Conservation (phyloP, 495 filamentous ascomycete species). For the Chaetomium tenue region DNA sequence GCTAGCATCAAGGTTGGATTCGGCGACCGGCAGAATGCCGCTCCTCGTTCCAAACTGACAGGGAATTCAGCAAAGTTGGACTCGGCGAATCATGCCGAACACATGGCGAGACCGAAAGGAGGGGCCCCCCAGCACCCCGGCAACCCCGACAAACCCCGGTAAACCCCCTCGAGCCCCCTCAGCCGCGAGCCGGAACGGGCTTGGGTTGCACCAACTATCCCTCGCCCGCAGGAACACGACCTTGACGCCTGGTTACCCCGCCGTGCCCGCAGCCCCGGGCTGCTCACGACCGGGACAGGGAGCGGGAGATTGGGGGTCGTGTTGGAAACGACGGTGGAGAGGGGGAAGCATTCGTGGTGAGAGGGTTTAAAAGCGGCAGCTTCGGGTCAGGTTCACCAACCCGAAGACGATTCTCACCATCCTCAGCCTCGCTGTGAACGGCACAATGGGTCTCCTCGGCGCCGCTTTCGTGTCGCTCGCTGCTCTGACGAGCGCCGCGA, state of each 20-base stretch:
- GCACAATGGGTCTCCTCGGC: constrained; percentile 13
- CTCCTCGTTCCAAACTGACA: background rate
- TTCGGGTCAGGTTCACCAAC: background rate
- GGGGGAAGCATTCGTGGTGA: background rate
- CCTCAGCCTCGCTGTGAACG: background rate
- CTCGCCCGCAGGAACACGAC: background rate
- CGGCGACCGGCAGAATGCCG: too few species aligned
- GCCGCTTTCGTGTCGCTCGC: constrained; percentile 16
- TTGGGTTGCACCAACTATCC: background rate
- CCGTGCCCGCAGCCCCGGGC: background rate
- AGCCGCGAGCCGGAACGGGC: constrained; percentile 1
- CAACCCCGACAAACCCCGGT: background rate
- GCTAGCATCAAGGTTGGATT: too few species aligned
- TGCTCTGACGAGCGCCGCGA: constrained; percentile 10
- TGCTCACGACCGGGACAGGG: background rate
- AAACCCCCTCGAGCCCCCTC: background rate
- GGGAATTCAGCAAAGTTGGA: background rate
- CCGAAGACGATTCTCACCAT: background rate
- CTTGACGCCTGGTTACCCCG: background rate
- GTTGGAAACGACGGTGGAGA: background rate
- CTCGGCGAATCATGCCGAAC: constrained; percentile 1
- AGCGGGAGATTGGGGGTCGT: background rate
- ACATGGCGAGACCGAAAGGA: background rate
- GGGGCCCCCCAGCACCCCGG: background rate
- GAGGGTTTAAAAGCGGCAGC: background rate